A percentile compares a stretch with the other conserved stretches of the same genome.
Evolutionary conservation across 768 basidiomycete genomes (phyloP).

Genomic region (Termitomyces bulborhizus): DNA sequence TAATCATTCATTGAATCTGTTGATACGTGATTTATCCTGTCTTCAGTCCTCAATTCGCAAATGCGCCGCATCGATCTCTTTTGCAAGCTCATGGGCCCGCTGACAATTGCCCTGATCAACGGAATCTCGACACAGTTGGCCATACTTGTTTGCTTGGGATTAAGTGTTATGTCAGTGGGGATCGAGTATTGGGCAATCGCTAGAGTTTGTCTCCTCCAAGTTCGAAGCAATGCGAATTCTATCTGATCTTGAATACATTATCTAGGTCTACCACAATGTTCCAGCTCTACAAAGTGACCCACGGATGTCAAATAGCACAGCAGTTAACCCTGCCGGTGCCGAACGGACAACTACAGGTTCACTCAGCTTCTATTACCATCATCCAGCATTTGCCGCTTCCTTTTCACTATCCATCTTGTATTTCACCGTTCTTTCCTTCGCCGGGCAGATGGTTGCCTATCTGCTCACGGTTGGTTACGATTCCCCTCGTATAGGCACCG

Average conservation of each 20-base stretch:
- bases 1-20: not conserved
- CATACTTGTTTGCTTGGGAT: conserved; percentile 11
- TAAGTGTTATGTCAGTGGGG: conserved; percentile 16
- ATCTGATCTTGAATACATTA: not conserved
- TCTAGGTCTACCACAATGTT: conserved; percentile 3
- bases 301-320: not conserved
- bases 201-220: conserved; percentile 9
- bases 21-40: conserved; percentile 2
- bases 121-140: conserved; percentile 17
- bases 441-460: conserved; percentile 23
- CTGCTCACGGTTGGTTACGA: conserved; percentile 19
- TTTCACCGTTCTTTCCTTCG: conserved; percentile 23
- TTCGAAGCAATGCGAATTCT: not conserved
- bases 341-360: conserved; percentile 1
- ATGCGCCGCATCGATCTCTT: conserved; percentile 26
- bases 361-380: conserved; percentile 15
- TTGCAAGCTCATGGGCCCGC: conserved; percentile 21
- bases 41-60: conserved; percentile 18
- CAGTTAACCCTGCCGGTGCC: not conserved
- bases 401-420: conserved; percentile 20
- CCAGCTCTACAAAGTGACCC: not conserved
- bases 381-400: conserved; percentile 18
- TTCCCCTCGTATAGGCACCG: conserved; percentile 15
- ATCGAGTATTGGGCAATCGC: conserved; percentile 21
- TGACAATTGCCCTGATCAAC: conserved; percentile 19